Conservation (phyloP, 257 asterid genomes). For the Solanum pimpinellifolium region DNA sequence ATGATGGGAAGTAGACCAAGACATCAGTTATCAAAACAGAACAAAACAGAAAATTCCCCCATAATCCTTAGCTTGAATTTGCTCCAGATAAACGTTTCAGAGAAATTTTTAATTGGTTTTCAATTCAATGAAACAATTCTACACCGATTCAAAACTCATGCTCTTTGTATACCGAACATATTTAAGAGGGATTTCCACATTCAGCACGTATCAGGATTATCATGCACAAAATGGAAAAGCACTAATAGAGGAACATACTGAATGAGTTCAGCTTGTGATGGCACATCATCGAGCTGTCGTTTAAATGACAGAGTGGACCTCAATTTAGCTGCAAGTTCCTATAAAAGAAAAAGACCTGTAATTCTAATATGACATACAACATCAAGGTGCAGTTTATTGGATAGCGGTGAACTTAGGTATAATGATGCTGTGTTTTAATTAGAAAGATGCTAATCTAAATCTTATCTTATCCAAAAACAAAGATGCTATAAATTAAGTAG, state of each 20-base stretch:
- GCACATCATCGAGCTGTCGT: constrained; percentile 55
- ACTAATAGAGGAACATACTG: constrained; percentile 47
- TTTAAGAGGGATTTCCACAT: not conserved
- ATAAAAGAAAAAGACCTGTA: not conserved
- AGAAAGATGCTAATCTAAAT: not conserved
- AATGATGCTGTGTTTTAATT: not conserved
- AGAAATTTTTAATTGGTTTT: not conserved
- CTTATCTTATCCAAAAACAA: too few relatives aligned
- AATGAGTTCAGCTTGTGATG: constrained; percentile 63
- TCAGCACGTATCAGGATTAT: not conserved
- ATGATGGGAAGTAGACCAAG: not conserved
- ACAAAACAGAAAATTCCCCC: not conserved
- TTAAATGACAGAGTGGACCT: constrained; percentile 43
- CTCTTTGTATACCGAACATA: not conserved
- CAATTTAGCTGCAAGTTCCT: constrained; percentile 60
- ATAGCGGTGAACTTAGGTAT: not conserved
- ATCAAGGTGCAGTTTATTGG: not conserved
- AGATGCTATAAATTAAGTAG: too few relatives aligned
- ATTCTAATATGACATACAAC: not conserved
- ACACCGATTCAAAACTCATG: not conserved
- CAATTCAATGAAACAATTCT: not conserved
- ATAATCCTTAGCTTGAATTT: not conserved
- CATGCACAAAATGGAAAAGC: not conserved
- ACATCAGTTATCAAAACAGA: not conserved
- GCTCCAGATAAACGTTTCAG: not conserved